A percentile compares a stretch with the other conserved stretches of the same genome.
phyloP scores from a whole-genome alignment of 495 filamentous ascomycete species.

The Umbilicaria muhlenbergii region DNA sequence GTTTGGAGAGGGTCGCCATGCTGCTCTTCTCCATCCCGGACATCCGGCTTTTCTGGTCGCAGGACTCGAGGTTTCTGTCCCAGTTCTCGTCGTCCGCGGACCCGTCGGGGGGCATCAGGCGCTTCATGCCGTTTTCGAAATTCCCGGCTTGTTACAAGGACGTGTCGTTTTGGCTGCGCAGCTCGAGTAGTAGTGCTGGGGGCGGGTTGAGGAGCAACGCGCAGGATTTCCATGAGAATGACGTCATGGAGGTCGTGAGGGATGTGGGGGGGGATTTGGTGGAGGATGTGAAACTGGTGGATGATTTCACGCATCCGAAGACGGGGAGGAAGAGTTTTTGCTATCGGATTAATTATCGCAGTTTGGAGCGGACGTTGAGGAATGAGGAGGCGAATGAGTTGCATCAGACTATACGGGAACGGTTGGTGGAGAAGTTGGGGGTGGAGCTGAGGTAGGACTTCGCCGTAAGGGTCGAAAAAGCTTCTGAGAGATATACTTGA shows the following conservation, averaged over 20 bases:
- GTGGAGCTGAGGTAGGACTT: constrained; percentile 61
- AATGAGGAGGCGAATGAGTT: constrained; percentile 62
- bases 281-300: constrained; percentile 69
- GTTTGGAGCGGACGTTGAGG: constrained; percentile 74
- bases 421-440: constrained; percentile 50
- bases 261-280: constrained; percentile 64
- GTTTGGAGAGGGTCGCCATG: constrained; percentile 91
- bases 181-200: constrained; percentile 34
- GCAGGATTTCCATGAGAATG: constrained; percentile 72
- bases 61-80: constrained; percentile 60
- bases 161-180: constrained; percentile 79
- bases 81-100: constrained; percentile 56
- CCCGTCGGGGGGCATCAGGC: constrained; percentile 31
- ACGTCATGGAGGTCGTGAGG: constrained; percentile 88
- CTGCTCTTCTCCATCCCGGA: constrained; percentile 88
- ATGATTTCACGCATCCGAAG: constrained; percentile 83
- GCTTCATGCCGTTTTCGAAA: constrained; percentile 77
- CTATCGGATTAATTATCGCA: constrained; percentile 85
- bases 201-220: constrained; percentile 27
- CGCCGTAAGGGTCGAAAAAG: too few relatives aligned
- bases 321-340: constrained; percentile 69
- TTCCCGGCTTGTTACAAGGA: constrained; percentile 79
- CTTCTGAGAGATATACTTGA: too few relatives aligned
- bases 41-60: constrained; percentile 94
- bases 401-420: constrained; percentile 47